Conservation (phyloP, 2,329 filamentous ascomycete species). For the Emmonsiellopsis sp. region DNA sequence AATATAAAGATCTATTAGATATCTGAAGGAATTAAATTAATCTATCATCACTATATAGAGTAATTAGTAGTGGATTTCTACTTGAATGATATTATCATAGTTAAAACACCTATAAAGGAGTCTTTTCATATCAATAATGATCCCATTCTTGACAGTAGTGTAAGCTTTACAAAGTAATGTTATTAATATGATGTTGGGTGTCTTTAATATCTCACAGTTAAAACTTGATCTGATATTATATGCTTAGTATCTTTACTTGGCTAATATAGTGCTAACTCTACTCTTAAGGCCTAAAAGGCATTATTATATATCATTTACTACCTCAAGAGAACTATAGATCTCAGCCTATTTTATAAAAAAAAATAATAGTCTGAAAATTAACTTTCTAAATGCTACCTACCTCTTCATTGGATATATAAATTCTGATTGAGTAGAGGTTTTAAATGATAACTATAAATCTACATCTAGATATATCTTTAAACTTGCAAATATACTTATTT, state of each 20-base stretch:
- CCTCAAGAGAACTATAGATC: too few relatives aligned
- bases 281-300: fast-evolving
- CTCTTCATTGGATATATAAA: not conserved
- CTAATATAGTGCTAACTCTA: too few relatives aligned
- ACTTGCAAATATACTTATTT: slow-evolving; percentile 5
- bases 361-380: too few relatives aligned
- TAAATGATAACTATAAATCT: not conserved
- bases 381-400: too few relatives aligned
- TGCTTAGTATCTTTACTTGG: fast-evolving
- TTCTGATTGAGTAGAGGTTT: not conserved
- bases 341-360: too few relatives aligned
- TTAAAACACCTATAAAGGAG: not conserved
- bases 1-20: too few relatives aligned
- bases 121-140: not conserved
- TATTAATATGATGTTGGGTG: not conserved
- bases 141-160: not conserved
- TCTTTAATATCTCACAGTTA: not conserved
- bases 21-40: not conserved
- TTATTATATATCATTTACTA: too few relatives aligned
- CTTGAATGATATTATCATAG: not conserved
- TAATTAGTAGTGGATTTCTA: not conserved
- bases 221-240: not conserved
- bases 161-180: not conserved
- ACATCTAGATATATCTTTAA: slow-evolving; percentile 8
- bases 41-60: not conserved